Evolutionary conservation across 2,329 filamentous ascomycete genomes (phyloP).

Genomic region (Amesomyces nigricolor): DNA sequence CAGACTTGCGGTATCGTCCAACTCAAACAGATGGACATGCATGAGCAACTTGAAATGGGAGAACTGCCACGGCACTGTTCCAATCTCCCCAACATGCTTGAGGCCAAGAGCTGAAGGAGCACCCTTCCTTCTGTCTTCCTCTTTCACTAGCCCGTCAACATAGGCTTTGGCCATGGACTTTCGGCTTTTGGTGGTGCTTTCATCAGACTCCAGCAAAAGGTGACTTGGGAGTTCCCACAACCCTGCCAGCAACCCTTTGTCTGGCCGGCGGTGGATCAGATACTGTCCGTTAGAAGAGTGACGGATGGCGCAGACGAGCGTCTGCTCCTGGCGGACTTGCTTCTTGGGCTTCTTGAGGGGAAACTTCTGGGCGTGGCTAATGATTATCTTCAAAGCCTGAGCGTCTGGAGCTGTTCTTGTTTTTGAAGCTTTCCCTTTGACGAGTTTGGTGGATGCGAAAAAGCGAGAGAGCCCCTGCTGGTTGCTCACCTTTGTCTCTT

Average conservation of each 20-base stretch:
- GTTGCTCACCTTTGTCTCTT: not conserved
- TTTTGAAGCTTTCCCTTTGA: not conserved
- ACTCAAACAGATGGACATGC: slow-evolving; percentile 49
- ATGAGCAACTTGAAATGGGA: slow-evolving; percentile 53
- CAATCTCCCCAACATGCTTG: slow-evolving; percentile 40
- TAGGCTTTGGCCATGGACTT: slow-evolving; percentile 35
- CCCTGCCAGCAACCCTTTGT: slow-evolving; percentile 49
- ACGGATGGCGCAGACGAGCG: slow-evolving; percentile 48
- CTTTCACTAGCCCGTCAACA: slow-evolving; percentile 29
- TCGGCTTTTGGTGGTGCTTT: slow-evolving; percentile 30
- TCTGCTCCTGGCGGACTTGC: slow-evolving; percentile 46
- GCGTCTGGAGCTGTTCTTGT: slow-evolving; percentile 11
- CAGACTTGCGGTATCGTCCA: slow-evolving; percentile 24
- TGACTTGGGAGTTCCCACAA: slow-evolving; percentile 53
- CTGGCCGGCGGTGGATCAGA: slow-evolving; percentile 46
- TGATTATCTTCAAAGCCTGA: slow-evolving; percentile 32
- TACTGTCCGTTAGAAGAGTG: slow-evolving; percentile 37
- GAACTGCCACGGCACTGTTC: slow-evolving; percentile 51
- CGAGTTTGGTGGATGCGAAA: slow-evolving; percentile 12
- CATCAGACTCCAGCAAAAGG: slow-evolving; percentile 30
- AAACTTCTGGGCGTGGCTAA: slow-evolving; percentile 45
- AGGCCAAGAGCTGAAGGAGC: slow-evolving; percentile 13
- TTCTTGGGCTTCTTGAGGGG: slow-evolving; percentile 49
- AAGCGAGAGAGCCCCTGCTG: slow-evolving; percentile 33
- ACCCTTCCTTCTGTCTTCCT: slow-evolving; percentile 8